Conservation (phyloP, 73 alveolate species). For the Symbiodinium natans region DNA sequence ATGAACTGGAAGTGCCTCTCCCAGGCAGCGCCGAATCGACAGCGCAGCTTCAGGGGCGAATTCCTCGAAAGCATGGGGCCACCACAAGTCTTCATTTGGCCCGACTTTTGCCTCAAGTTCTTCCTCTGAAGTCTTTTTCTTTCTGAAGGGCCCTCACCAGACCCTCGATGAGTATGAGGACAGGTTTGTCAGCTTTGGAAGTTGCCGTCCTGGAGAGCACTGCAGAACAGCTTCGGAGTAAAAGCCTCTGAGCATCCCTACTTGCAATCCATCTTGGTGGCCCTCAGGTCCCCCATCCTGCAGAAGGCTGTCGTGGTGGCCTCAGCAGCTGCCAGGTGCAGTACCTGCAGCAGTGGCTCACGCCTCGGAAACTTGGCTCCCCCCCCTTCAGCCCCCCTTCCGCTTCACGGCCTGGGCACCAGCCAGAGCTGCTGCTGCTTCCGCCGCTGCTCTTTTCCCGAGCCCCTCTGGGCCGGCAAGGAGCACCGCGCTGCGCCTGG, state of each 20-base stretch:
- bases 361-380: too few species aligned
- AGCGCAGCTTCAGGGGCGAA: constrained; percentile 45
- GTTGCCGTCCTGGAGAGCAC: constrained; percentile 7
- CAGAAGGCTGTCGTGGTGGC: constrained; percentile 31
- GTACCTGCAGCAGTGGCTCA: constrained; percentile 16
- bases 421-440: constrained; percentile 68
- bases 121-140: neutral
- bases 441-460: constrained; percentile 60
- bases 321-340: constrained; percentile 44
- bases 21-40: constrained; percentile 52
- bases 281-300: constrained; percentile 37
- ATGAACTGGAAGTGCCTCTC: constrained; percentile 61
- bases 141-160: neutral
- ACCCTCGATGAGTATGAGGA: constrained; percentile 63
- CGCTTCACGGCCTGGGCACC: constrained; percentile 38
- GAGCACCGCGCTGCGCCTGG: constrained; percentile 80
- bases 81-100: too few species aligned
- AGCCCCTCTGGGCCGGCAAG: constrained; percentile 52
- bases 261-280: too few species aligned
- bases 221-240: neutral
- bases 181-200: constrained; percentile 48
- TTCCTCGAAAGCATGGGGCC: constrained; percentile 37
- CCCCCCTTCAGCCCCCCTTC: neutral
- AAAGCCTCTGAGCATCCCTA: neutral
- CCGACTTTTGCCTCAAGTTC: too few species aligned